Percentiles rank a stretch among this genome's conserved stretches.
Conservation (phyloP, 176 grass and related monocot species). For the Carex parvula region DNA sequence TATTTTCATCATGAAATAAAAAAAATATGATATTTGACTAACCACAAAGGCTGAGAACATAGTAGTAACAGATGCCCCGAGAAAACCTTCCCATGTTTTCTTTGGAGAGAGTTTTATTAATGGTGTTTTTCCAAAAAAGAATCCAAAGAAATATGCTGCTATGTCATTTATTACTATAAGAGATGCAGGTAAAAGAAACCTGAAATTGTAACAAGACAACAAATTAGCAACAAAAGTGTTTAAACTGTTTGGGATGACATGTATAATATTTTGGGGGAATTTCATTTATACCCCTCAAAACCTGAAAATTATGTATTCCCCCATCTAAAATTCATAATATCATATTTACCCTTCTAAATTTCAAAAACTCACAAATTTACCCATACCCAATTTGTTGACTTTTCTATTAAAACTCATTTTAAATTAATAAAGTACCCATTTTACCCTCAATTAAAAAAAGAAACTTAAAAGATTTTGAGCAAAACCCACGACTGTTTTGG, state of each 20-base stretch:
- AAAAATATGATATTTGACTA: conserved; percentile 30
- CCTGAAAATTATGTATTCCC: no score
- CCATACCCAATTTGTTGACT: no score
- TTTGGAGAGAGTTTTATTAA: conserved; percentile 94
- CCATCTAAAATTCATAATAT: no score
- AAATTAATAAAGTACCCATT: no score
- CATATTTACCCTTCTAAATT: no score
- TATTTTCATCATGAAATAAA: neutral
- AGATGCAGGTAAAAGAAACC: conserved; percentile 83
- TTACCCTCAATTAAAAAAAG: neutral
- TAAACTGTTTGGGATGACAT: neutral
- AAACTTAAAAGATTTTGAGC: no score
- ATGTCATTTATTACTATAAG: conserved; percentile 86
- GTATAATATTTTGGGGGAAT: neutral
- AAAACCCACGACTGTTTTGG: neutral
- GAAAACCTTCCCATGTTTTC: conserved; percentile 91
- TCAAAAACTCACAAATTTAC: no score
- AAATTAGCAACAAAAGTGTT: neutral
- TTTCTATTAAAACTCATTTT: no score
- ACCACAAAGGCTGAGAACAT: conserved; percentile 86
- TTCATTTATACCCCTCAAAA: no score
- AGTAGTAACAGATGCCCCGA: conserved; percentile 82
- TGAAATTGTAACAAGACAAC: conserved; percentile 32
- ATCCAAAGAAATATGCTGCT: conserved; percentile 92
- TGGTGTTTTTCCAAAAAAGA: conserved; percentile 92